Percentiles rank a stretch among this genome's conserved stretches.
These are phyloP conservation scores for Coemansia sp. DNA, from an alignment of 192 early-diverging fungal genomes.

Conservation along the genomic window DNA sequence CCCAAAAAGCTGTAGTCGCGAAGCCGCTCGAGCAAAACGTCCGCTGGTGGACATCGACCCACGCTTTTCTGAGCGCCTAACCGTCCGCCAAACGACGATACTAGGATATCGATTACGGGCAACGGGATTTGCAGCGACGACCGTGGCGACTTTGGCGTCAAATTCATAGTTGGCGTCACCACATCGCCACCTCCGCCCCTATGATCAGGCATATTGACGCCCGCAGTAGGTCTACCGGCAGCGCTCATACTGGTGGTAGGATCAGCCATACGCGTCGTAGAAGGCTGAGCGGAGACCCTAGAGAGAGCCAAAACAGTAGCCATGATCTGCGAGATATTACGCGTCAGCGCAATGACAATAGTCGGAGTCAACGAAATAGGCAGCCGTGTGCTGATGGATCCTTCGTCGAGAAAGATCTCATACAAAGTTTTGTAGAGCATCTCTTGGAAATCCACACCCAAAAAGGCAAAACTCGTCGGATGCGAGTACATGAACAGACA, in stretches of 20 bases:
- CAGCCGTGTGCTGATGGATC: slow-evolving; percentile 43
- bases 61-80: slow-evolving; percentile 36
- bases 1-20: slow-evolving; percentile 54
- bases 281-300: slow-evolving; percentile 9
- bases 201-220: slow-evolving; percentile 27
- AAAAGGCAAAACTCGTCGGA: slow-evolving; percentile 52
- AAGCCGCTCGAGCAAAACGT: slow-evolving; percentile 36
- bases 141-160: slow-evolving; percentile 35
- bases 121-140: slow-evolving; percentile 48
- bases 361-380: slow-evolving; percentile 45
- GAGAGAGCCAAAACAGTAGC: slow-evolving; percentile 48
- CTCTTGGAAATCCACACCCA: slow-evolving; percentile 50
- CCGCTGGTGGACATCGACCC: slow-evolving; percentile 46
- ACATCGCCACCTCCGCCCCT: background rate
- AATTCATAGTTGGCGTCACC: background rate
- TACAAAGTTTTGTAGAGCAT: slow-evolving; percentile 57
- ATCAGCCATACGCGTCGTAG: background rate
- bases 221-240: background rate
- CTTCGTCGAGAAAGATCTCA: slow-evolving; percentile 49
- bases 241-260: background rate
- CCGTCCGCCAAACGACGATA: slow-evolving; percentile 32
- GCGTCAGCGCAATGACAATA: slow-evolving; percentile 49
- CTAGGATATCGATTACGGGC: slow-evolving; percentile 44
- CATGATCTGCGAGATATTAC: slow-evolving; percentile 56
- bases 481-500: slow-evolving; percentile 58